Evolutionary conservation across 495 filamentous ascomycete genomes (phyloP).

Genomic region (Podospora fimiseda): DNA sequence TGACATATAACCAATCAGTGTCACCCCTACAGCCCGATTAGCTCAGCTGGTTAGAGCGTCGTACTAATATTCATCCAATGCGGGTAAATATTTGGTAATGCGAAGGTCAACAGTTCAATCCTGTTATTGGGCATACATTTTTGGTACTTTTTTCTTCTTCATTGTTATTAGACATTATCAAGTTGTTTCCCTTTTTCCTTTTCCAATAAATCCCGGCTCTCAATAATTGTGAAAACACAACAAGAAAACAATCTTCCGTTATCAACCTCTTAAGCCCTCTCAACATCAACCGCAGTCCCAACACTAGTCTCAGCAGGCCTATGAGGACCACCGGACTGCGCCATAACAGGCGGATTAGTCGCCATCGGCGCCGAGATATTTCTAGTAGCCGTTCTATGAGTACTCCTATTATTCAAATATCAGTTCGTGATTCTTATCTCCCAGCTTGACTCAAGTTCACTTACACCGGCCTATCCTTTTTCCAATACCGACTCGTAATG

Average conservation of each 20-base stretch:
- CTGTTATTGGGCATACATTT: slow-evolving; percentile 8
- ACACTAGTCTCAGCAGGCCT: too few relatives aligned
- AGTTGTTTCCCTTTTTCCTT: neutral
- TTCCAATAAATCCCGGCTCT: neutral
- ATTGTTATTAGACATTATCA: too few relatives aligned
- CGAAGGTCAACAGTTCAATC: slow-evolving; percentile 13
- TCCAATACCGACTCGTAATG: slow-evolving; percentile 1
- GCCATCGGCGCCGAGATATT: slow-evolving; percentile 2
- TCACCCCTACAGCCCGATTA: slow-evolving; percentile 6
- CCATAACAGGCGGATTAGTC: neutral
- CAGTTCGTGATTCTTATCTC: too few relatives aligned
- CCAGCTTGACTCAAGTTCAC: too few relatives aligned
- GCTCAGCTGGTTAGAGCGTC: slow-evolving; percentile 9
- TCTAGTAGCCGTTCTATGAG: neutral
- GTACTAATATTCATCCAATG: slow-evolving; percentile 6
- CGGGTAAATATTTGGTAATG: slow-evolving; percentile 3
- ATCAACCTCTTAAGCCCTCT: too few relatives aligned
- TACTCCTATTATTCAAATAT: too few relatives aligned
- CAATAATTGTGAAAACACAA: neutral
- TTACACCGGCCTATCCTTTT: slow-evolving; percentile 3
- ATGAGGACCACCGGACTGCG: too few relatives aligned
- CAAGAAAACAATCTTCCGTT: too few relatives aligned
- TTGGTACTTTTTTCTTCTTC: neutral
- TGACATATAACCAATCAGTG: too few relatives aligned
- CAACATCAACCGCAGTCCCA: neutral